Base-by-base conservation (phyloP, 1,284 basidiomycete species). In the Puccinia novopanici region DNA sequence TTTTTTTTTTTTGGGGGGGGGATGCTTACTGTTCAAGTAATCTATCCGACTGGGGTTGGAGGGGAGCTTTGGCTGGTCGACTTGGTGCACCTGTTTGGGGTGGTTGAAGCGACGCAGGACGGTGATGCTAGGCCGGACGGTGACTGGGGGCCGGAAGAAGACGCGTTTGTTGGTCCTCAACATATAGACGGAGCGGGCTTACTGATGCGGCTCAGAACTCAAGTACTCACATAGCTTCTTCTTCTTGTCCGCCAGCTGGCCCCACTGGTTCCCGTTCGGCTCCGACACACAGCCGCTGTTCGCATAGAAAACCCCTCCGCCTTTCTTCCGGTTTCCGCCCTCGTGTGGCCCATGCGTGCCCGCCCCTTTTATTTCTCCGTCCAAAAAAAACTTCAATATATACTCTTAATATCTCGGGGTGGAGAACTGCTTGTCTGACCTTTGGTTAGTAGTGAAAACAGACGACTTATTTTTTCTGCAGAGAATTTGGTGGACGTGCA, bases 21-120 rank as follows among this genome's bases (percentile, higher is more conserved):
- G 24, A 12, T 13, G 68, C 68, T 71, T 71, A 71, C 68, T 71
- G 17, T 30, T 71, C 52, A 71, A 54, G 68, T 71, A 71, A 27
- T 71, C 68, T 71, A 71, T 71, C 68, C 68, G 68, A 50, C 37
- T 71, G 15, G 67, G 24, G 50, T 52, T 48, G 9, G 67, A 70
- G 6, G 68, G 52, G 22, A 71, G 34, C 50, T 71, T 71, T 5
- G 52, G 68, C 19, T 71, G 68, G 50, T 71, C 68, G 5, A 71
- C 68, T 55, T 71, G 68, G 13, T 71, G 48, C 27, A 71, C 68
- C 40, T 52, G 68, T 55, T 71, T 71, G 17, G 68, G 54, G 9
- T 71, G 68, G 22, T 71, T 71, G 5, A 71, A 71, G 24, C 68
- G 45, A 3, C 68, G 48, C 52, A 71, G 68, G n/a, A 48, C 68